These are phyloP conservation scores for Globisporangium nagaii DNA, from an alignment of 352 stramenopile genomes.

Conservation along the genomic window DNA sequence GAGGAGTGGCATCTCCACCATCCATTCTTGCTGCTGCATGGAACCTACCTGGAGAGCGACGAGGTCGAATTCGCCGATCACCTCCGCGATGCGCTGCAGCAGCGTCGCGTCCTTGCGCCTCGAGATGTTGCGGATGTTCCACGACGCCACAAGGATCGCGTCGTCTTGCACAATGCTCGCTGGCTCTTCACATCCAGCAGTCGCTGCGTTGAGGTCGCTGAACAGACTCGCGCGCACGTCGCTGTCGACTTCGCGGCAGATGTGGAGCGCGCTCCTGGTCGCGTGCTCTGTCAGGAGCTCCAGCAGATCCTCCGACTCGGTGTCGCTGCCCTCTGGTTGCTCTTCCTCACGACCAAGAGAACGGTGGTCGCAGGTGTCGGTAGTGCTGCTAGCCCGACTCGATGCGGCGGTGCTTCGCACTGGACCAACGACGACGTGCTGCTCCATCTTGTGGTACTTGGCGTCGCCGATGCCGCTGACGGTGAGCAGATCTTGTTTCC, in stretches of 20 bases:
- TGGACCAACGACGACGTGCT: slow-evolving; percentile 6
- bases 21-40: too few relatives aligned
- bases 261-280: not conserved
- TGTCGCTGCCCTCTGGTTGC: not conserved
- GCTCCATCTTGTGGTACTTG: slow-evolving; percentile 35
- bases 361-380: not conserved
- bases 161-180: not conserved
- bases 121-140: slow-evolving; percentile 76
- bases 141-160: slow-evolving; percentile 49
- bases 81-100: slow-evolving; percentile 37
- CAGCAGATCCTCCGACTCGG: too few relatives aligned
- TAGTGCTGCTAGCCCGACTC: not conserved
- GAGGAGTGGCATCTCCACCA: not conserved
- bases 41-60: slow-evolving; percentile 47
- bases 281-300: not conserved
- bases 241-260: slow-evolving; percentile 27
- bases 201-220: not conserved
- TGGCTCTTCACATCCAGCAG: too few relatives aligned
- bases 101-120: slow-evolving; percentile 28
- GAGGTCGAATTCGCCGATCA: slow-evolving; percentile 59
- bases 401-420: not conserved
- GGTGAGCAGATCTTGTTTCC: slow-evolving; percentile 40
- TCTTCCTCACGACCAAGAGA: not conserved
- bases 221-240: slow-evolving; percentile 34
- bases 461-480: slow-evolving; percentile 40